phyloP scores from a whole-genome alignment of 2,329 filamentous ascomycete species.

The Colletotrichum lindemuthianum region DNA sequence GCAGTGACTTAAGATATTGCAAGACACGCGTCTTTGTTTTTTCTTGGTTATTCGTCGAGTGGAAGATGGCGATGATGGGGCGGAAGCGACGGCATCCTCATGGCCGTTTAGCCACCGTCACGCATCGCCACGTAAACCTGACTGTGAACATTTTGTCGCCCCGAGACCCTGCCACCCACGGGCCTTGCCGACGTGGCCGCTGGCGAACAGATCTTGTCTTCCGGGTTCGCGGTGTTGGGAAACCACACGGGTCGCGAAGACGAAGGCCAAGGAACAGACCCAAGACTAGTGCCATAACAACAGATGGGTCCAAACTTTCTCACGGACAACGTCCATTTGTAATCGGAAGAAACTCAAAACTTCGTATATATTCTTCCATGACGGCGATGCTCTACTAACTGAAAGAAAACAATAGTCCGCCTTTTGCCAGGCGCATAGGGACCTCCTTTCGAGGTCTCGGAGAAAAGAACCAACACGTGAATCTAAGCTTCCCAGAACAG shows the following conservation, averaged over 20 bases:
- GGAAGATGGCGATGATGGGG: too few relatives aligned
- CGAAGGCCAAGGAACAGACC: neutral
- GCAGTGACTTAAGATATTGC: too few relatives aligned
- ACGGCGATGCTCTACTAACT: neutral
- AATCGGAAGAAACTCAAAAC: neutral
- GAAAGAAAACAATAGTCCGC: neutral
- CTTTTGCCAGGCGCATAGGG: neutral
- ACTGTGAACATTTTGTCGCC: too few relatives aligned
- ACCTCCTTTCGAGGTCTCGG: neutral
- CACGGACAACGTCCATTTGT: neutral
- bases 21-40: too few relatives aligned
- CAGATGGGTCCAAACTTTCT: neutral
- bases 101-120: too few relatives aligned
- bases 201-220: too few relatives aligned
- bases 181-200: too few relatives aligned
- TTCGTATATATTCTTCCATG: slow-evolving; percentile 15
- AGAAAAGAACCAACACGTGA: too few relatives aligned
- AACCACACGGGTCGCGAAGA: slow-evolving; percentile 1
- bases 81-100: too few relatives aligned
- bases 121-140: too few relatives aligned
- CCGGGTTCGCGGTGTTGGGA: neutral
- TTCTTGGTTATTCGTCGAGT: too few relatives aligned
- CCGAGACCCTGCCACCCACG: too few relatives aligned
- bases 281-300: neutral
- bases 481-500: neutral